Base-by-base conservation (phyloP, 2,329 filamentous ascomycete species). In the Phialophora tarda region DNA sequence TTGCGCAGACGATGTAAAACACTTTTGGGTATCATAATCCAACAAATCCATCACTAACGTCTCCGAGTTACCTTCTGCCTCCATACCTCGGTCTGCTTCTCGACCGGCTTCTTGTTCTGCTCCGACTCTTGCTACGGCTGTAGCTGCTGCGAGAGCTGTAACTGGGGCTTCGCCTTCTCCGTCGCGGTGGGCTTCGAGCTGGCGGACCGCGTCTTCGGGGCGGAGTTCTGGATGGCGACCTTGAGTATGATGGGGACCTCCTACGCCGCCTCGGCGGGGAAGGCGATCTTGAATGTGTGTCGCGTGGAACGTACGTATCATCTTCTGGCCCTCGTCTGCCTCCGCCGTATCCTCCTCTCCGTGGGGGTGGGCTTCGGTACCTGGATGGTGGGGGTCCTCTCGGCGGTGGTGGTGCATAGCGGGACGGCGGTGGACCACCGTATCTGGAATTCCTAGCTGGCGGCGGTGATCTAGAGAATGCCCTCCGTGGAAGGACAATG, bases 401-500 rank as follows among this genome's bases (percentile, higher is more conserved):
- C 58, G 75, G 71, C 53, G 75, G 71, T 5, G 66, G 59, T 65
- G 75, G 74, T 23, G 75, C 71, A 62, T 75, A 75, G 54, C 75
- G 72, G 38, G 72, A 58, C n/a, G 81, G 53, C 82, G 81, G 38
- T 80, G 80, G 69, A 11, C 38, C 38, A 76, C 80, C 55, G 71
- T 74, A 70, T 74, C 86, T 78, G 66, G 88, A 85, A 58, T 86
- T 85, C 59, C 89, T 86, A 59, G 90, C 87, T 4, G 86, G 86
- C 1, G 92, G 92, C 17, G 93, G 93, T 54, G 90, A 88, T 21
- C 88, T 88, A 6, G 91, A 93, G 74, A 97, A 91, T 73, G 92
- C 92, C 74, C 91, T 88, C 58, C 91, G 87, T 0, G 92, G 92
- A 41, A 96, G 83, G 28, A 97, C 92, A 71, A 97, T 95, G 53